Conservation (phyloP, 163 green algal species). For the Chlorella variabilis region DNA sequence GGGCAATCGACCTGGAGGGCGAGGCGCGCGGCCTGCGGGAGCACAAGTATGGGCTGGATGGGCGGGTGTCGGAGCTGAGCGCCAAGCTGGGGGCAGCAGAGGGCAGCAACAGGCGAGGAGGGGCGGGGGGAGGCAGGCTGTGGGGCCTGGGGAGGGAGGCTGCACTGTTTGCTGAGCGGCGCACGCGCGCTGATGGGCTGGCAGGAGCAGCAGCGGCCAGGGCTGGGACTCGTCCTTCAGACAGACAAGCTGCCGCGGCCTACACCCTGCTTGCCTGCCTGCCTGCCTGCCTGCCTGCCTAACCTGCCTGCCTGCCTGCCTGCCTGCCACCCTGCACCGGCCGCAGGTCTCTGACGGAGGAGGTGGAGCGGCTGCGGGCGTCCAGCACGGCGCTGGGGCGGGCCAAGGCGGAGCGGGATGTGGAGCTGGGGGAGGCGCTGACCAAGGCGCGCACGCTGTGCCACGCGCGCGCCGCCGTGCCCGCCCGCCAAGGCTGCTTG, state of each 20-base stretch:
- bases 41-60: conserved; percentile 77
- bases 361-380: conserved; percentile 55
- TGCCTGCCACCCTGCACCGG: too few relatives aligned
- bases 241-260: too few relatives aligned
- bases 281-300: too few relatives aligned
- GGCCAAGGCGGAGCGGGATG: conserved; percentile 64
- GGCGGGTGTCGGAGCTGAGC: conserved; percentile 76
- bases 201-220: background rate
- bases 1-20: conserved; percentile 58
- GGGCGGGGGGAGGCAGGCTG: background rate
- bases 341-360: conserved; percentile 63
- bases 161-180: too few relatives aligned
- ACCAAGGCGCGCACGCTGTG: conserved; percentile 53
- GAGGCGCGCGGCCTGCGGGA: conserved; percentile 65
- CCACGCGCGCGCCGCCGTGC: too few relatives aligned
- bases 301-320: too few relatives aligned
- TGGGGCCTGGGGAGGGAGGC: too few relatives aligned
- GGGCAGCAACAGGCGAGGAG: conserved; percentile 46
- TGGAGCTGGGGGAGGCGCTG: conserved; percentile 60
- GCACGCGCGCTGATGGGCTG: too few relatives aligned
- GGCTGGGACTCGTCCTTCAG: too few relatives aligned
- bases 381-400: conserved; percentile 44
- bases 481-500: too few relatives aligned
- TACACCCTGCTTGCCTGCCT: too few relatives aligned
- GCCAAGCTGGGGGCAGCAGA: conserved; percentile 72